These are phyloP conservation scores for Anastatica hierochuntica DNA, from an alignment of 345 rosid genomes.

Conservation along the genomic window DNA sequence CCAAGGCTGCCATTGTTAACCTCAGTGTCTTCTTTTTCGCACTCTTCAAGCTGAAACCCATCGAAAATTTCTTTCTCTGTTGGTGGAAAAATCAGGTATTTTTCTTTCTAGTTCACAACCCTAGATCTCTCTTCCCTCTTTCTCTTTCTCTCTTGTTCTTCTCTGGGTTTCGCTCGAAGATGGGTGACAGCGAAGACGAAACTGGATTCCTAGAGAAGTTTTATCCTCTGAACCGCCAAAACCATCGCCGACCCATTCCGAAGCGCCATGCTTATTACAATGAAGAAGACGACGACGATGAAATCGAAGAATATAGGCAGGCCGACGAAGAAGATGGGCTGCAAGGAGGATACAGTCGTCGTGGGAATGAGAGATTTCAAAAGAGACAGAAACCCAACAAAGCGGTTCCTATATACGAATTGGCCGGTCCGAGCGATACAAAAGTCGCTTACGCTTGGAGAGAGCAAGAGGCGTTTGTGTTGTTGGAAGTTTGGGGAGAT, in stretches of 20 bases:
- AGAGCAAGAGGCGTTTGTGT: slow-evolving; percentile 74
- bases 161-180: slow-evolving; percentile 22
- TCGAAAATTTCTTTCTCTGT: not conserved
- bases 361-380: slow-evolving; percentile 45
- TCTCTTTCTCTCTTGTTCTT: no score
- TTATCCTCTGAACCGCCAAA: slow-evolving; percentile 45
- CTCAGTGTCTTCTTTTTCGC: not conserved
- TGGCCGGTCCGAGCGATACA: slow-evolving; percentile 57
- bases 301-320: slow-evolving; percentile 2
- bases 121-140: slow-evolving; percentile 12
- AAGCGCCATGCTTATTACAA: slow-evolving; percentile 27
- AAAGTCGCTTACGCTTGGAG: slow-evolving; percentile 77
- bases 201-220: slow-evolving; percentile 53
- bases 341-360: slow-evolving; percentile 25
- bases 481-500: slow-evolving; percentile 91
- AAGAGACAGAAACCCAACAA: slow-evolving; percentile 73
- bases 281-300: slow-evolving; percentile 26
- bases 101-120: slow-evolving; percentile 8
- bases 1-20: slow-evolving; percentile 12
- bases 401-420: slow-evolving; percentile 63
- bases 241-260: slow-evolving; percentile 32
- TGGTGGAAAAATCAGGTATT: not conserved
- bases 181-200: slow-evolving; percentile 77
- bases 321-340: slow-evolving; percentile 40
- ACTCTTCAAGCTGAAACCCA: not conserved